phyloP scores from a whole-genome alignment of 2,329 filamentous ascomycete genomes.

The Epichloe sibirici region DNA sequence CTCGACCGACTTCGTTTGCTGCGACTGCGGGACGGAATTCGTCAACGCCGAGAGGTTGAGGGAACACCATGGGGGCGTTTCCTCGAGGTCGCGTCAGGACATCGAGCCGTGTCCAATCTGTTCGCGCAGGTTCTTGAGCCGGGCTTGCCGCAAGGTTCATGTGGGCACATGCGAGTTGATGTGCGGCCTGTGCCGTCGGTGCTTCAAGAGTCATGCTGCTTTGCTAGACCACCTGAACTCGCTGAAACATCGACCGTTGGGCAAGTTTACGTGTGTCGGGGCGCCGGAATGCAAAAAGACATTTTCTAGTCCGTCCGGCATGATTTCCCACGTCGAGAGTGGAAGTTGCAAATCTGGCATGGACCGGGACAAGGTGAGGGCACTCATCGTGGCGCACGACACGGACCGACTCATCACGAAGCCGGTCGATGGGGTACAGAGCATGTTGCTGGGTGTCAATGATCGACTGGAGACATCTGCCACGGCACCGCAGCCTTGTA shows the following conservation, averaged over 20 bases:
- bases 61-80: background rate
- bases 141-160: background rate
- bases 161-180: too few species aligned
- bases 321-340: constrained; percentile 9
- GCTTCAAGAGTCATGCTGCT: background rate
- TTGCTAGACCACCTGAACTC: constrained; percentile 3
- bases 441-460: background rate
- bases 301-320: constrained; percentile 7
- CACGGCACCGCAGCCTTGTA: background rate
- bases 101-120: background rate
- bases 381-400: constrained; percentile 5
- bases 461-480: background rate
- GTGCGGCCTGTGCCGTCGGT: constrained; percentile 1
- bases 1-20: constrained; percentile 3
- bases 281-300: constrained; percentile 4
- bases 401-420: constrained; percentile 5
- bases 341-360: constrained; percentile 9
- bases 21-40: constrained; percentile 4
- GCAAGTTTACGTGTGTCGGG: constrained; percentile 5
- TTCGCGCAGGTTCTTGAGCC: background rate
- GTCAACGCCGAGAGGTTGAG: background rate
- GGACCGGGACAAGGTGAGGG: constrained; percentile 3
- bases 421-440: background rate
- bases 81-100: background rate
- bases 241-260: constrained; percentile 6